A percentile compares a stretch with the other conserved stretches of the same genome.
Evolutionary conservation across 1,139 yeast genomes (phyloP).

Genomic region (Tardiomyces digboiensis): DNA sequence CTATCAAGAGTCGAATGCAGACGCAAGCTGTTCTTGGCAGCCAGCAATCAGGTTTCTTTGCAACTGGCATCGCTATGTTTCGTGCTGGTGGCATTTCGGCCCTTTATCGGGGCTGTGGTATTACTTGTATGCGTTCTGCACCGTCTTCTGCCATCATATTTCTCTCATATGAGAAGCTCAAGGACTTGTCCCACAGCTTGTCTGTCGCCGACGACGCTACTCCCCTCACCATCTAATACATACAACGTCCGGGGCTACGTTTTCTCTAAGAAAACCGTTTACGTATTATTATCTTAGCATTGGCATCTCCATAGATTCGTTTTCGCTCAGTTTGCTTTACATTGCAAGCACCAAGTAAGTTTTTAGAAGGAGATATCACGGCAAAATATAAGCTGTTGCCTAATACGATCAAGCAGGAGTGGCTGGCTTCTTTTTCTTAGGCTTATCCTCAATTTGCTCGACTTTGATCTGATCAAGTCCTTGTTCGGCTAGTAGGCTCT

Average conservation of each 20-base stretch:
- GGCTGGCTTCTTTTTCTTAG: conserved; percentile 49
- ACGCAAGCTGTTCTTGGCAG: conserved; percentile 37
- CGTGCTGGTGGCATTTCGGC: conserved; percentile 49
- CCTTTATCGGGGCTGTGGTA: conserved; percentile 77
- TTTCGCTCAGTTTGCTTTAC: too few relatives aligned
- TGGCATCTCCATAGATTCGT: too few relatives aligned
- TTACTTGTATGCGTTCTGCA: conserved; percentile 70
- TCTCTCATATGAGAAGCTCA: conserved; percentile 63
- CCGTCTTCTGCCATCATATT: conserved; percentile 90
- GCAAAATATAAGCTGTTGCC: too few relatives aligned
- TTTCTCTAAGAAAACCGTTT: too few relatives aligned
- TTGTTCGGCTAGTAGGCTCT: conserved; percentile 64
- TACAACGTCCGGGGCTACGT: too few relatives aligned
- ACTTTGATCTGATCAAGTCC: conserved; percentile 81
- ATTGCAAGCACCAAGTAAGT: not conserved
- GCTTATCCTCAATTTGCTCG: conserved; percentile 76
- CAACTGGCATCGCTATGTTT: conserved; percentile 33
- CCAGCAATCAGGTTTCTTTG: conserved; percentile 20
- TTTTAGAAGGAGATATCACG: not conserved
- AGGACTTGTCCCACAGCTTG: too few relatives aligned
- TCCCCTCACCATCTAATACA: too few relatives aligned
- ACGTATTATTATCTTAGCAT: too few relatives aligned
- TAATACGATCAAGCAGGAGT: too few relatives aligned
- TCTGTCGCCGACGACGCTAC: too few relatives aligned
- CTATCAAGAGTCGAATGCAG: conserved; percentile 82